Conservation (phyloP, 495 filamentous ascomycete genomes). For the Talaromyces proteolyticus region DNA sequence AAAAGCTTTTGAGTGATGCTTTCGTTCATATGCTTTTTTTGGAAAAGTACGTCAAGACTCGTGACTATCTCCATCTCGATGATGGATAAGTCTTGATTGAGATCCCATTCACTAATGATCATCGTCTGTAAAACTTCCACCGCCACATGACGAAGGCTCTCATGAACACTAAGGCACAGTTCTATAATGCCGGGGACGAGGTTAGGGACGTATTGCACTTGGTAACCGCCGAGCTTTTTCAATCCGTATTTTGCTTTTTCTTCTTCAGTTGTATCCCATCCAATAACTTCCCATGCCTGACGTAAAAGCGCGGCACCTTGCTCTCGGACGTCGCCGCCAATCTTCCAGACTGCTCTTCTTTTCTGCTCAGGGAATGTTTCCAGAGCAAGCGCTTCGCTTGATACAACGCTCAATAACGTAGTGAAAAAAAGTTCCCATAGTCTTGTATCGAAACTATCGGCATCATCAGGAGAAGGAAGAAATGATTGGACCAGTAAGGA, state of each 20-base stretch:
- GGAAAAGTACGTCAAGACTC: slow-evolving; percentile 87
- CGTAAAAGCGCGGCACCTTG: slow-evolving; percentile 80
- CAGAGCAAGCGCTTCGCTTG: slow-evolving; percentile 79
- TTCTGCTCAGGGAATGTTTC: slow-evolving; percentile 98
- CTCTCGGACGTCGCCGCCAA: slow-evolving; percentile 93
- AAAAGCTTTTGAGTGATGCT: slow-evolving; percentile 90
- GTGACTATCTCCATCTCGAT: slow-evolving; percentile 97
- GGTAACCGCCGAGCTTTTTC: slow-evolving; percentile 86
- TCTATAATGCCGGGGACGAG: slow-evolving; percentile 89
- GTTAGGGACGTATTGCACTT: slow-evolving; percentile 95
- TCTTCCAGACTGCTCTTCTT: slow-evolving; percentile 93
- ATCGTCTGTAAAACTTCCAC: slow-evolving; percentile 93
- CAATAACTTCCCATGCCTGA: slow-evolving; percentile 90
- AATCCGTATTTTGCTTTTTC: slow-evolving; percentile 69
- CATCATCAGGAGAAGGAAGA: slow-evolving; percentile 84
- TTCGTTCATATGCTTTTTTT: slow-evolving; percentile 79
- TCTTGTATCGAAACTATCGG: slow-evolving; percentile 86
- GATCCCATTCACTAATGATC: slow-evolving; percentile 98
- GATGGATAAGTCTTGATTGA: slow-evolving; percentile 85
- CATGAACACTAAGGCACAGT: slow-evolving; percentile 91
- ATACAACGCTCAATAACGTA: slow-evolving; percentile 81
- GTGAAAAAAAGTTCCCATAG: slow-evolving; percentile 92
- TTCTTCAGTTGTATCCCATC: slow-evolving; percentile 85
- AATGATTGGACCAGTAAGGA: slow-evolving; percentile 70
- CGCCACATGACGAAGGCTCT: slow-evolving; percentile 81